These are phyloP conservation scores for Fusarium camptoceras DNA, from an alignment of 2,329 filamentous ascomycete genomes.

Conservation along the genomic window DNA sequence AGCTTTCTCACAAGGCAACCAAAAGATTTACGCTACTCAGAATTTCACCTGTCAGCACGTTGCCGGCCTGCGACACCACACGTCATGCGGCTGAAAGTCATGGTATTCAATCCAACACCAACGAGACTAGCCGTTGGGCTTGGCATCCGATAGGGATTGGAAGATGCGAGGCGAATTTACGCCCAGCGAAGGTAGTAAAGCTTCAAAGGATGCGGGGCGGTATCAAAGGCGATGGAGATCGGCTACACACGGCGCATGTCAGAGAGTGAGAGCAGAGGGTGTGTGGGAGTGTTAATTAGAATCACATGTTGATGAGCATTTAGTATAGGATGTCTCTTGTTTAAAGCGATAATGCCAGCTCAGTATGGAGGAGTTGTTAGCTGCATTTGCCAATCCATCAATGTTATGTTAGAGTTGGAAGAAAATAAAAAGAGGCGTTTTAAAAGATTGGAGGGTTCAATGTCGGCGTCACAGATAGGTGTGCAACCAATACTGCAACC, in stretches of 20 bases:
- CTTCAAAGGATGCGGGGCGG: slow-evolving; percentile 17
- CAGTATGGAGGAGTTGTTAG: slow-evolving; percentile 21
- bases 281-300: slow-evolving; percentile 29
- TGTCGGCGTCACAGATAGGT: slow-evolving; percentile 17
- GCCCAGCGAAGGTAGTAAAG: slow-evolving; percentile 34
- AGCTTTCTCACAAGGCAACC: slow-evolving; percentile 25
- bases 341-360: slow-evolving; percentile 25
- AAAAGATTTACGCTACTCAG: slow-evolving; percentile 21
- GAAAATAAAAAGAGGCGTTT: slow-evolving; percentile 30
- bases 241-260: slow-evolving; percentile 43
- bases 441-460: slow-evolving; percentile 30
- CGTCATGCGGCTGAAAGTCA: slow-evolving; percentile 39
- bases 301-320: slow-evolving; percentile 32
- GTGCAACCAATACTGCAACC: slow-evolving; percentile 20
- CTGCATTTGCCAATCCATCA: slow-evolving; percentile 11
- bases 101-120: slow-evolving; percentile 7
- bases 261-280: slow-evolving; percentile 4
- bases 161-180: slow-evolving; percentile 29
- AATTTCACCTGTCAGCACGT: slow-evolving; percentile 22
- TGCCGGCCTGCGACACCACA: slow-evolving; percentile 27
- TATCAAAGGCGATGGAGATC: slow-evolving; percentile 31
- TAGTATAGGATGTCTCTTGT: slow-evolving; percentile 26
- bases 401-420: neutral
- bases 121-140: slow-evolving; percentile 16
- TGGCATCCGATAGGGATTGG: slow-evolving; percentile 28